Evolutionary conservation across 1,284 basidiomycete genomes (phyloP).

Genomic region (Butyriboletus pseudospeciosus): DNA sequence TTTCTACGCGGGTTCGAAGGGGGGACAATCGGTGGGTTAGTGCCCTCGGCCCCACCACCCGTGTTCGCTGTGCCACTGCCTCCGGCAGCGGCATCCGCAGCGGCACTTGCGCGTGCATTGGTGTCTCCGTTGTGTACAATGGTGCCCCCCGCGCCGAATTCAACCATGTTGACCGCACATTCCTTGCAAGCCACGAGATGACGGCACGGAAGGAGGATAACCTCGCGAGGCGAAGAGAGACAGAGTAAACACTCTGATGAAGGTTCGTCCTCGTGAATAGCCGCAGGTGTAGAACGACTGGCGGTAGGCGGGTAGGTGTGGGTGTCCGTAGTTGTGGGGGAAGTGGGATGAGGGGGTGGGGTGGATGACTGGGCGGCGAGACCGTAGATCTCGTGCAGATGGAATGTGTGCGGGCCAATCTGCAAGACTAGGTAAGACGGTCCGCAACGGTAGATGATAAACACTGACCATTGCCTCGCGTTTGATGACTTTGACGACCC

Average conservation of each 20-base stretch:
- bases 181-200: slow-evolving; percentile 91
- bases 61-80: slow-evolving; percentile 20
- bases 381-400: slow-evolving; percentile 89
- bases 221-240: slow-evolving; percentile 79
- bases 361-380: slow-evolving; percentile 59
- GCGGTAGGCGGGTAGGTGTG: slow-evolving; percentile 55
- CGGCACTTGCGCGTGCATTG: slow-evolving; percentile 12
- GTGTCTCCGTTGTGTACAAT: slow-evolving; percentile 60
- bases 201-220: slow-evolving; percentile 83
- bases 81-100: slow-evolving; percentile 5
- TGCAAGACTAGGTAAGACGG: slow-evolving; percentile 25
- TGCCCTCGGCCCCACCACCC: slow-evolving; percentile 16
- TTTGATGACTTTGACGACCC: slow-evolving; percentile 87
- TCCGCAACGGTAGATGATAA: background rate
- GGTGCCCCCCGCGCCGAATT: slow-evolving; percentile 85
- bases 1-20: slow-evolving; percentile 58
- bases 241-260: slow-evolving; percentile 87
- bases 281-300: slow-evolving; percentile 23
- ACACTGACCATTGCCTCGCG: slow-evolving; percentile 70
- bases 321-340: slow-evolving; percentile 35
- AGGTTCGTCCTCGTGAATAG: slow-evolving; percentile 60
- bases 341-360: slow-evolving; percentile 36
- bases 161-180: slow-evolving; percentile 90
- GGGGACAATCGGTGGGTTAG: slow-evolving; percentile 22
- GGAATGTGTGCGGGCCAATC: slow-evolving; percentile 88